These are phyloP conservation scores for Plantago major DNA, from an alignment of 257 asterid species.

Conservation along the genomic window DNA sequence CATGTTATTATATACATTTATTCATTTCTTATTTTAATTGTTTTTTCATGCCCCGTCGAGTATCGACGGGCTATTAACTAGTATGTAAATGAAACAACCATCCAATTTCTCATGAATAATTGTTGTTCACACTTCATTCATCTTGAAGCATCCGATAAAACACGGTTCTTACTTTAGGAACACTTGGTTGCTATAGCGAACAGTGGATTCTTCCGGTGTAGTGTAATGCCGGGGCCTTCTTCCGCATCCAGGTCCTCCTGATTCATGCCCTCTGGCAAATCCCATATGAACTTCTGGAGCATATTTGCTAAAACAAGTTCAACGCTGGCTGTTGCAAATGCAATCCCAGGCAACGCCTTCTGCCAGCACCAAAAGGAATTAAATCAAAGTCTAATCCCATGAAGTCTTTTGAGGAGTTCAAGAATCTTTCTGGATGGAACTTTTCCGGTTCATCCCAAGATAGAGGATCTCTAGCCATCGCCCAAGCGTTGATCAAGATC, in stretches of 20 bases:
- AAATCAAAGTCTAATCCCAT: conserved; percentile 27
- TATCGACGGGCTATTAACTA: no score
- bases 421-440: conserved; percentile 23
- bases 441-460: conserved; percentile 23
- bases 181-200: conserved; percentile 1
- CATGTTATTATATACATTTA: no score
- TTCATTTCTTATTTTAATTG: no score
- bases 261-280: conserved; percentile 19
- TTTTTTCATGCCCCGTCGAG: no score
- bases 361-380: conserved; percentile 30
- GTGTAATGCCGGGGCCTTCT: conserved; percentile 22
- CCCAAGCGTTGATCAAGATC: conserved; percentile 22
- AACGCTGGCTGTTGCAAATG: conserved; percentile 7
- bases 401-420: conserved; percentile 10
- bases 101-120: no score
- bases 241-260: conserved; percentile 21
- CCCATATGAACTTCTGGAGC: conserved; percentile 24
- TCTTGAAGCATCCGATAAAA: no score
- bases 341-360: conserved; percentile 22
- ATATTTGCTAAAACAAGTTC: conserved; percentile 27
- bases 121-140: no score
- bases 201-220: conserved; percentile 17
- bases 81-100: no score
- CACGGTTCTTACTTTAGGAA: no score
- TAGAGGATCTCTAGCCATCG: conserved; percentile 24